Percentiles rank a stretch among this genome's conserved stretches.
Evolutionary conservation across 2,329 filamentous ascomycete species (phyloP).

Genomic region (Hypomyces rosellus): DNA sequence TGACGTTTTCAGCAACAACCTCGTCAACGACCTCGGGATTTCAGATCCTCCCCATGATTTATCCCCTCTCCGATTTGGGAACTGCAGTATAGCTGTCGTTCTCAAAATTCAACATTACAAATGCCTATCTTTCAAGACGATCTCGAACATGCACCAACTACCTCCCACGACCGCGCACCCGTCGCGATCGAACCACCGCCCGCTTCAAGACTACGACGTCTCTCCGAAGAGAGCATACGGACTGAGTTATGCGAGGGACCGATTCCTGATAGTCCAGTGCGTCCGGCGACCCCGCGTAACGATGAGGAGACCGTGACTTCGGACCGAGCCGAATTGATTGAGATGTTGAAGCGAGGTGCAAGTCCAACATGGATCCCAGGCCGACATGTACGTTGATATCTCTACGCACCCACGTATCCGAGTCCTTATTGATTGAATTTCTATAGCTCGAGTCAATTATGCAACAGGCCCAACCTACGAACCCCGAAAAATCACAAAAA

Average conservation of each 20-base stretch:
- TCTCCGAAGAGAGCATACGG: conserved; percentile 55
- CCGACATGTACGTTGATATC: conserved; percentile 45
- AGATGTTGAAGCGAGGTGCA: conserved; percentile 73
- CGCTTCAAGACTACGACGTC: conserved; percentile 20
- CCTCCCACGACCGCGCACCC: conserved; percentile 12
- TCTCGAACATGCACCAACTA: conserved; percentile 30
- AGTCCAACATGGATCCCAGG: conserved; percentile 67
- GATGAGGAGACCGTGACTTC: conserved; percentile 32
- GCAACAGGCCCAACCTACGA: conserved; percentile 17
- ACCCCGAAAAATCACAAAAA: conserved; percentile 19
- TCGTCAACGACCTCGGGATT: conserved; percentile 5
- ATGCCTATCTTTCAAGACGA: conserved; percentile 57
- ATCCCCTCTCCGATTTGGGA: background rate
- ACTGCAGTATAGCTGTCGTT: conserved; percentile 15
- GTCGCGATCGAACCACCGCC: conserved; percentile 13
- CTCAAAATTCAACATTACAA: conserved; percentile 2
- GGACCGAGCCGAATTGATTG: conserved; percentile 73
- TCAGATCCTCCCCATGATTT: conserved; percentile 2
- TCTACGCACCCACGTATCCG: background rate
- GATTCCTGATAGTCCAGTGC: conserved; percentile 36
- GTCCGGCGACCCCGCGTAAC: conserved; percentile 17
- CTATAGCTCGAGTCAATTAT: conserved; percentile 34
- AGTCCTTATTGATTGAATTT: conserved; percentile 6
- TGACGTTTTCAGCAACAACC: conserved; percentile 5
- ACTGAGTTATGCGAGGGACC: conserved; percentile 57